Base-by-base conservation (phyloP, 1,139 yeast species). In the Zhuliangozyma parablackwelliae region DNA sequence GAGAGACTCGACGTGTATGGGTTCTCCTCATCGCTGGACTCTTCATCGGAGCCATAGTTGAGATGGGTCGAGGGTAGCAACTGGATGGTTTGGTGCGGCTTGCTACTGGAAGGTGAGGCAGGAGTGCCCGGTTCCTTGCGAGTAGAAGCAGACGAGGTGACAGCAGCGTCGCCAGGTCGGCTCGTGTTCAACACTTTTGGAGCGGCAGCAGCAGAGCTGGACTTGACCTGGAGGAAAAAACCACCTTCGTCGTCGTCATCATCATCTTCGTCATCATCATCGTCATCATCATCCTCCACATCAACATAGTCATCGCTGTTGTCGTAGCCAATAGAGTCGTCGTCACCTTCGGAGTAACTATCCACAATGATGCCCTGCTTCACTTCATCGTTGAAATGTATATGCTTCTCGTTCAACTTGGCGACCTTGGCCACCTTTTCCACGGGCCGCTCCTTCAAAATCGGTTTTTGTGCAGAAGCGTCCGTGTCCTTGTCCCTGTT, bases 381-480 rank as follows among this genome's bases (percentile, higher is more conserved):
- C 23, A 92, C 98, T 41, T 89, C 79, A 53, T 88, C 95, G 54
- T 84, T 90, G 62, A 92, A 92, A 61, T 89, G 97, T 40, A 90
- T 89, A 44, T 92, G 72, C 33, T 62, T 66, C 38, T 61, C 64
- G 4, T 16, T 16, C 16, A 16, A 3, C 4, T 16, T 16, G 16
- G 16, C 16, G 4, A 16, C 16, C 4, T 16, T 16, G 16, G 16
- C 16, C 16, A 16, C 16, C 54, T 86, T 94, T 37, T 87, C 76
- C 24, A 85, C 82, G 2, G 92, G 82, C 52, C 95, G 72, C 58
- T 82, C 82, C 60, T 88, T 88, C 50, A 88, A 66, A 44, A 88
- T 88, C 12, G 95, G 94, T 56, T 82, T 82, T n/a, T 75, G 78
- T 6, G 59, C 59, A 23, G 66, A 60, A 25, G 68, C 63, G 48